These are phyloP conservation scores for Endotrypanum monterogeii DNA, from an alignment of 208 protist species.

Conservation along the genomic window DNA sequence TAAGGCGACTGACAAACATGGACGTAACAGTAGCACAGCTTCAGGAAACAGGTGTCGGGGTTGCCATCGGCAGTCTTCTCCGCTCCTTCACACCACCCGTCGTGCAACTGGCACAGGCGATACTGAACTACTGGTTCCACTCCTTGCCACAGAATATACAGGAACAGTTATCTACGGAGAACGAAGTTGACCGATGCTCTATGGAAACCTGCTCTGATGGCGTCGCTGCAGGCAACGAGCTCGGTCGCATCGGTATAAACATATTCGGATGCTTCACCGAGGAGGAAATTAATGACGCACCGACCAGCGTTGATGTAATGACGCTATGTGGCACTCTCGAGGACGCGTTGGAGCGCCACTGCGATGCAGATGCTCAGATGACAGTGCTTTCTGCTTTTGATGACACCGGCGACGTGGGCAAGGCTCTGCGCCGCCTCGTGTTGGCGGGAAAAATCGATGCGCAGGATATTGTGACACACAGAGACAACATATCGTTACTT, in stretches of 20 bases:
- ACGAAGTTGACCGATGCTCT: slow-evolving; percentile 52
- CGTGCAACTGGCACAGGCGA: slow-evolving; percentile 52
- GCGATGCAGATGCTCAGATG: slow-evolving; percentile 41
- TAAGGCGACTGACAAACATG: slow-evolving; percentile 42
- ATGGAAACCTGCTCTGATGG: slow-evolving; percentile 43
- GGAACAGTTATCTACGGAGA: slow-evolving; percentile 39
- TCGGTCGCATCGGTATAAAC: slow-evolving; percentile 61
- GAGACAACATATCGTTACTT: slow-evolving; percentile 36
- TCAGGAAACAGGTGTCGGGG: slow-evolving; percentile 46
- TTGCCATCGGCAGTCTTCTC: slow-evolving; percentile 59
- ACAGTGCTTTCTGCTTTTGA: slow-evolving; percentile 40
- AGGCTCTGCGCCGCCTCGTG: slow-evolving; percentile 48
- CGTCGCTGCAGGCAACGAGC: slow-evolving; percentile 26
- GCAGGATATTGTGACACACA: slow-evolving; percentile 46
- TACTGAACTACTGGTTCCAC: slow-evolving; percentile 78
- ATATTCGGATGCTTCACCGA: slow-evolving; percentile 70
- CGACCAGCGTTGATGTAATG: slow-evolving; percentile 31
- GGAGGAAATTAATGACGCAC: slow-evolving; percentile 62
- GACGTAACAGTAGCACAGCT: slow-evolving; percentile 71
- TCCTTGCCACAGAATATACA: slow-evolving; percentile 45
- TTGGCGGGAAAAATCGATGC: slow-evolving; percentile 51
- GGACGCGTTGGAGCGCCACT: slow-evolving; percentile 28
- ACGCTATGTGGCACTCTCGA: slow-evolving; percentile 40
- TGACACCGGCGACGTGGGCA: slow-evolving; percentile 30
- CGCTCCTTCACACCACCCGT: slow-evolving; percentile 40